These are phyloP conservation scores for Annulohypoxylon bovei DNA, from an alignment of 495 filamentous ascomycete genomes.

Conservation along the genomic window DNA sequence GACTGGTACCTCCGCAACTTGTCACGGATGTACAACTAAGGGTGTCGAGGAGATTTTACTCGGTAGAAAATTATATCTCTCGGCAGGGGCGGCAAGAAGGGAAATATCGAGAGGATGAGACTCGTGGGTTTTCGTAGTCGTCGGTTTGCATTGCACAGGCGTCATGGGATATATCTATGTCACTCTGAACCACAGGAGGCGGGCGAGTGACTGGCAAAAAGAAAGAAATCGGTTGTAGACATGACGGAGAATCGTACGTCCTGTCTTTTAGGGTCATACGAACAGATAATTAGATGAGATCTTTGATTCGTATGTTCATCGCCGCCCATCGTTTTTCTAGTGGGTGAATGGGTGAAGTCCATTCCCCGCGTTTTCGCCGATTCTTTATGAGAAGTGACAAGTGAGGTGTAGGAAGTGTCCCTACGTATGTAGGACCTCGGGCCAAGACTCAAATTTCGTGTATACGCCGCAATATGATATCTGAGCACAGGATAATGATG, in stretches of 20 bases:
- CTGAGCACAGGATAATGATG: background rate
- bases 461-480: background rate
- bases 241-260: background rate
- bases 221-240: slow-evolving; percentile 10
- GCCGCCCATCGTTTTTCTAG: background rate
- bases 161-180: slow-evolving; percentile 42
- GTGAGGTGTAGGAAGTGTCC: background rate
- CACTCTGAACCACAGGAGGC: slow-evolving; percentile 26
- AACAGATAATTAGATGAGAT: slow-evolving; percentile 10
- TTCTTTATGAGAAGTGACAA: background rate
- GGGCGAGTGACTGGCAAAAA: slow-evolving; percentile 26
- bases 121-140: slow-evolving; percentile 21
- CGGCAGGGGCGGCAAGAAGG: slow-evolving; percentile 9
- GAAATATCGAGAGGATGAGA: slow-evolving; percentile 10
- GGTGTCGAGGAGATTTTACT: background rate
- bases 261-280: background rate
- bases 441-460: background rate
- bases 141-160: slow-evolving; percentile 43
- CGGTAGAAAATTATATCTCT: background rate
- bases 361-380: background rate
- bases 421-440: background rate
- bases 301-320: slow-evolving; percentile 5
- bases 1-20: slow-evolving; percentile 99
- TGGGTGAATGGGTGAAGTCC: background rate
- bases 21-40: slow-evolving; percentile 79